Base-by-base conservation (phyloP, 2,329 filamentous ascomycete genomes). In the Saccharata proteae region DNA sequence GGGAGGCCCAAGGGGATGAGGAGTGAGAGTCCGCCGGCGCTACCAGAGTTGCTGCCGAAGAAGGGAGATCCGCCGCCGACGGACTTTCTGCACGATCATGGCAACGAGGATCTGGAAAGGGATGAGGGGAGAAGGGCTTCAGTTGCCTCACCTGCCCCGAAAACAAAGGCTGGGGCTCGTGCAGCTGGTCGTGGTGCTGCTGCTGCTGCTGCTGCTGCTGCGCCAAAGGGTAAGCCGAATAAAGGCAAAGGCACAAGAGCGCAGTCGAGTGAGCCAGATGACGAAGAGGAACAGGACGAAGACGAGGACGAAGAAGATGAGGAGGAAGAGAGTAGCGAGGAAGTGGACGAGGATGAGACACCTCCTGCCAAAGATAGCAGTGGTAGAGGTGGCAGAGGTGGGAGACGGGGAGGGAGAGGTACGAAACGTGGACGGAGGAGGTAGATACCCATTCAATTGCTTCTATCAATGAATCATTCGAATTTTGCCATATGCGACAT, bases 261-360 rank as follows among this genome's bases (percentile, higher is more conserved):
- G 11, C 27, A 26, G 15, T 35, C 32, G 17, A 16, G 26, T 6
- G 21, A 30, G 9, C 12, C 27, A 15, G 42, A 44, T 19, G 38
- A 39, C 14, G 44, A 42, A 6, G 36, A 40, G 10, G 40, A 39
- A 6, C 33, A 42, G 8, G 36, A 40, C 11, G 40, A 39, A 6
- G 35, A 34, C 1, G 41, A 43, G n/a, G 26, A 29, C 13, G 41
- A 42, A 9, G 45, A 42, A 17, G 41, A 42, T 3, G 43, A 44
- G 6, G 43, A 40, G 10, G 41, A 44, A 21, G 41, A 44, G 8
- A 38, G 42, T 6, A n/a, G n/a, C n/a, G 45, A 38, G 4, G 41
- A 39, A 3, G 43, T 38, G 10, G 44, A 43, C n/a, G 39, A 43
- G 7, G 41, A 42, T 9, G 39, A 42, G 21, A 17, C 34, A 14